These are phyloP conservation scores for Aspergillus sergii DNA, from an alignment of 2,329 filamentous ascomycete genomes.

Conservation along the genomic window DNA sequence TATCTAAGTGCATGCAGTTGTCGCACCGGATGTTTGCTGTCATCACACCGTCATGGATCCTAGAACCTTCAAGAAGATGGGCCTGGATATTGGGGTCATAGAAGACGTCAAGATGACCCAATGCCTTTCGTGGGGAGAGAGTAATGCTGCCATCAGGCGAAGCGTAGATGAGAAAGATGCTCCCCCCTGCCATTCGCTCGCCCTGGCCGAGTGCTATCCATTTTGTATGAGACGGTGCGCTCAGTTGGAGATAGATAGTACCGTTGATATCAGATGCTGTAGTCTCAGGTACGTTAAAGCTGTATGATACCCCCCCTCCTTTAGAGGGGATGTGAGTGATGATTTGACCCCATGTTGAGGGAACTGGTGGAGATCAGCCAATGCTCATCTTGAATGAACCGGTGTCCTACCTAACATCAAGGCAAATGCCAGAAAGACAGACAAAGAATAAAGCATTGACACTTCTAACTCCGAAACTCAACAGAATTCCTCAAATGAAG, in stretches of 20 bases:
- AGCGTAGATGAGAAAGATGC: conserved; percentile 66
- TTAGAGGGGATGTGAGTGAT: conserved; percentile 24
- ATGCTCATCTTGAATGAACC: background rate
- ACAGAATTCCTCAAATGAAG: background rate
- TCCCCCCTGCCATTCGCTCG: conserved; percentile 55
- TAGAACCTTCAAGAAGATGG: conserved; percentile 61
- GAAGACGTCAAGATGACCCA: conserved; percentile 51
- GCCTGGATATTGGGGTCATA: conserved; percentile 50
- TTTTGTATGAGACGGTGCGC: conserved; percentile 38
- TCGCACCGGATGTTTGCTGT: conserved; percentile 58
- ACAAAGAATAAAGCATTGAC: background rate
- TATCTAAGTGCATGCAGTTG: conserved; percentile 25
- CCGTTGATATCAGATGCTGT: conserved; percentile 54
- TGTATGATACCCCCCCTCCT: conserved; percentile 40
- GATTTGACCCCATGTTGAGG: conserved; percentile 20
- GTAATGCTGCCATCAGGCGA: conserved; percentile 60
- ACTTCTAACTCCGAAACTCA: background rate
- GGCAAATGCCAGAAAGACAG: background rate
- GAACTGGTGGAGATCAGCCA: conserved; percentile 13
- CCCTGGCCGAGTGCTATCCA: conserved; percentile 67
- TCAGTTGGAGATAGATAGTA: conserved; percentile 64
- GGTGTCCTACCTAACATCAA: conserved; percentile 10
- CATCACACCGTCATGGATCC: conserved; percentile 56
- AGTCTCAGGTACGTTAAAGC: conserved; percentile 57
- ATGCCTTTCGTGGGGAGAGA: conserved; percentile 58